Percentiles rank a stretch among this genome's conserved stretches.
Evolutionary conservation across 129 eudicot species (phyloP).

Genomic region (Mikania micrantha): DNA sequence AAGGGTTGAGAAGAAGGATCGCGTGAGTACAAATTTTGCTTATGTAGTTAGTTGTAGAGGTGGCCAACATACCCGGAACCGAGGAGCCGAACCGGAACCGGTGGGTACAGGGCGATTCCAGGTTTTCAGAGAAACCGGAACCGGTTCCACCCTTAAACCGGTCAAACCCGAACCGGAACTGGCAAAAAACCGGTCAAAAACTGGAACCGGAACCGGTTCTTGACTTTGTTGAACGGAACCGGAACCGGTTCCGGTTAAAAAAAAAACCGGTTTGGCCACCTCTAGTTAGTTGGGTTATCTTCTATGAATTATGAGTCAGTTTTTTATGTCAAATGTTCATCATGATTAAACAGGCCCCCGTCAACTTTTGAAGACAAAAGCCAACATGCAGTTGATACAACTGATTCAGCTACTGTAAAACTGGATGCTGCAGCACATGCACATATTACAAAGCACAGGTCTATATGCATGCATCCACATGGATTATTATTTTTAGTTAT

Average conservation of each 20-base stretch:
- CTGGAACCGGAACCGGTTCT: too few relatives aligned
- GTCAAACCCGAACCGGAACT: too few relatives aligned
- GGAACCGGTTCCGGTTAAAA: too few relatives aligned
- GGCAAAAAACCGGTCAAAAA: too few relatives aligned
- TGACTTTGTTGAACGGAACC: too few relatives aligned
- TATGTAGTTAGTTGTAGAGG: too few relatives aligned
- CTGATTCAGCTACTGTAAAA: slow-evolving; percentile 48
- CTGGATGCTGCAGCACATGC: slow-evolving; percentile 74
- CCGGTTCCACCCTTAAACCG: too few relatives aligned
- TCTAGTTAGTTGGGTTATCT: neutral
- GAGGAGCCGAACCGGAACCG: too few relatives aligned
- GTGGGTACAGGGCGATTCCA: too few relatives aligned
- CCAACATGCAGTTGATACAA: slow-evolving; percentile 27
- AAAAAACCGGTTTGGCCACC: too few relatives aligned
- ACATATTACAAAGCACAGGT: slow-evolving; percentile 92
- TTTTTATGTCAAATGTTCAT: neutral
- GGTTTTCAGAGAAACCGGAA: too few relatives aligned
- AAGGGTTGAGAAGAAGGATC: slow-evolving; percentile 70
- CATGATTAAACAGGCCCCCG: slow-evolving; percentile 35
- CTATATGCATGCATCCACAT: neutral
- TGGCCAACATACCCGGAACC: too few relatives aligned
- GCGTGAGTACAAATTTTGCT: slow-evolving; percentile 37
- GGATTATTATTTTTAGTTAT: neutral
- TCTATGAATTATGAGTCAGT: neutral
- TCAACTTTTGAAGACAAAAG: slow-evolving; percentile 35